These are phyloP conservation scores for Trichoderma reesei DNA, from an alignment of 495 filamentous ascomycete genomes.

Conservation along the genomic window DNA sequence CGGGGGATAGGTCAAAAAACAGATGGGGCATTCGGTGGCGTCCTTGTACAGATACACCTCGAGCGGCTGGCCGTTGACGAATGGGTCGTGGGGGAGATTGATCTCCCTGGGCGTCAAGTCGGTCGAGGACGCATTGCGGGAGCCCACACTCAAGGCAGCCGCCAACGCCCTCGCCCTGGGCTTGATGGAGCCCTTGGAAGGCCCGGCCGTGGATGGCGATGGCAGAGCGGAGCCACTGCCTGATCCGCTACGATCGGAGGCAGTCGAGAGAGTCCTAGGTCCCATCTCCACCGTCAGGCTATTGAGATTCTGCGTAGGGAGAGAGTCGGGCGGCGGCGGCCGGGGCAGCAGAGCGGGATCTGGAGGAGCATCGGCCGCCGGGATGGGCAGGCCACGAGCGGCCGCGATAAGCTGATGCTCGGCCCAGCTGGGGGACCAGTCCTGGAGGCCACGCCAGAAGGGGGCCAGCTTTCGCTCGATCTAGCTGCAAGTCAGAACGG, in stretches of 20 bases:
- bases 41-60: constrained; percentile 92
- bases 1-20: constrained; percentile 90
- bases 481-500: constrained; percentile 33
- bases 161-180: constrained; percentile 75
- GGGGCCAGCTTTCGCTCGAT: constrained; percentile 88
- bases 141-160: constrained; percentile 56
- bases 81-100: constrained; percentile 69
- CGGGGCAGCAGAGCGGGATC: constrained; percentile 50
- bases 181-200: constrained; percentile 21
- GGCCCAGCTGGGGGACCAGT: constrained; percentile 81
- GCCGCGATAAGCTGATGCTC: constrained; percentile 90
- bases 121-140: constrained; percentile 54
- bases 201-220: constrained; percentile 43
- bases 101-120: constrained; percentile 70
- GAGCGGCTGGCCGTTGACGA: constrained; percentile 81
- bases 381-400: constrained; percentile 74
- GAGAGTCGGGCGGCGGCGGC: constrained; percentile 29
- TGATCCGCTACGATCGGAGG: constrained; percentile 52
- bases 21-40: constrained; percentile 86
- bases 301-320: constrained; percentile 40
- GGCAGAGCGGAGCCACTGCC: constrained; percentile 42
- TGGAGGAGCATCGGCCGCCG: constrained; percentile 71
- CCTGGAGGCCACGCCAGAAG: constrained; percentile 89
- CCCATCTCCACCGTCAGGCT: constrained; percentile 68
- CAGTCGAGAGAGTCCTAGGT: constrained; percentile 61